Evolutionary conservation across 495 filamentous ascomycete genomes (phyloP).

Genomic region (Chlorociboria aeruginascens): DNA sequence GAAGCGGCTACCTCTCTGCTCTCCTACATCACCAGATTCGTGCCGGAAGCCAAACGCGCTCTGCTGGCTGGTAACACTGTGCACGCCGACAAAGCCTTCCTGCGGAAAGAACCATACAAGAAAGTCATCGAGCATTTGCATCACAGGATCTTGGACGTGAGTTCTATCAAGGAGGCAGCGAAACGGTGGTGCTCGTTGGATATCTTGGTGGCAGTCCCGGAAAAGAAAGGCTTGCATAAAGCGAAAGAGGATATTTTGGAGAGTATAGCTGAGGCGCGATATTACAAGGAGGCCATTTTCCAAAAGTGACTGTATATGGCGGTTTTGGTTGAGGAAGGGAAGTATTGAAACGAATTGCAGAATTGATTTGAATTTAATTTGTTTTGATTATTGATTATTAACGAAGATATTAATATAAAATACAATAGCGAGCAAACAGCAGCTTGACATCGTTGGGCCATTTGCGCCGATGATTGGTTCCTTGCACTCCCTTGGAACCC

Average conservation of each 20-base stretch:
- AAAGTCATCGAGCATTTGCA: constrained; percentile 63
- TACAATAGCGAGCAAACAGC: too few species aligned
- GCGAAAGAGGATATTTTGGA: constrained; percentile 86
- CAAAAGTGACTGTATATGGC: constrained; percentile 13
- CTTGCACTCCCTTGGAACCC: too few species aligned
- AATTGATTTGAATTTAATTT: too few species aligned
- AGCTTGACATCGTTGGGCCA: too few species aligned
- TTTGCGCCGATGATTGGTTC: too few species aligned
- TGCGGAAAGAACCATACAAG: constrained; percentile 60
- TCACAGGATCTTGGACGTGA: constrained; percentile 88
- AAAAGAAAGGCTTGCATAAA: constrained; percentile 67
- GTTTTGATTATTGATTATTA: too few species aligned
- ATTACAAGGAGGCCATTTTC: constrained; percentile 61
- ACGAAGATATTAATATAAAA: too few species aligned
- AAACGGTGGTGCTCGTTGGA: constrained; percentile 62
- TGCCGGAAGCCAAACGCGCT: constrained; percentile 50
- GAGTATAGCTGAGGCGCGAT: constrained; percentile 82
- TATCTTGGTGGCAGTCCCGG: constrained; percentile 46
- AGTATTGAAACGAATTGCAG: too few species aligned
- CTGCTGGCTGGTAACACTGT: constrained; percentile 87
- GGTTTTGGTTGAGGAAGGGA: not conserved
- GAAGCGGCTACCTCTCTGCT: constrained; percentile 63
- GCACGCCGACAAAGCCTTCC: constrained; percentile 78
- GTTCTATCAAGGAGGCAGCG: constrained; percentile 77
- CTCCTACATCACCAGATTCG: constrained; percentile 58